phyloP scores from a whole-genome alignment of 352 stramenopile genomes.

The Globisporangium lucens region DNA sequence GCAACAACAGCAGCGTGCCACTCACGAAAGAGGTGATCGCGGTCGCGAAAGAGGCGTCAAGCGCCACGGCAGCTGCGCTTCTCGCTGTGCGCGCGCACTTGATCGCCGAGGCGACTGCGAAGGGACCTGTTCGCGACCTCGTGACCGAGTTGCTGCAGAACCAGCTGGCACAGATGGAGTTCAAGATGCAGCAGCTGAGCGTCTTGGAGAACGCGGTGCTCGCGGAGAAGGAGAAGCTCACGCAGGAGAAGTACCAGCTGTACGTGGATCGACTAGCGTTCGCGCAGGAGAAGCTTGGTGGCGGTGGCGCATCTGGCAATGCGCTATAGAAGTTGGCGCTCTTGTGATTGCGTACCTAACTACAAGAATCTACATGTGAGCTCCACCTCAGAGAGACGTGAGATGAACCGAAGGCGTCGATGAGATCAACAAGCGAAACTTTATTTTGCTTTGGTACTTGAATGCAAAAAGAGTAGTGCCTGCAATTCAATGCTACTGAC shows the following conservation, averaged over 20 bases:
- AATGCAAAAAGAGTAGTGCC: too few species aligned
- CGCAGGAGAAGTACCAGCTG: conserved; percentile 61
- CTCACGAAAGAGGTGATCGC: conserved; percentile 56
- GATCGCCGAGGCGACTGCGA: conserved; percentile 40
- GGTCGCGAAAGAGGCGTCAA: conserved; percentile 59
- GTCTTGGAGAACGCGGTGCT: conserved; percentile 50
- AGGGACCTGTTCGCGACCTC: conserved; percentile 44
- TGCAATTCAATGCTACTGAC: too few species aligned
- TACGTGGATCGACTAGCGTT: conserved; percentile 74
- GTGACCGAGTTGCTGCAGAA: conserved; percentile 63
- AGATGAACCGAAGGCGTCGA: too few species aligned
- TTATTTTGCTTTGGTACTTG: too few species aligned
- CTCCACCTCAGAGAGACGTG: too few species aligned
- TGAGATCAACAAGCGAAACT: too few species aligned
- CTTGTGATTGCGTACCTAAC: background rate
- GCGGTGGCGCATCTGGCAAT: background rate
- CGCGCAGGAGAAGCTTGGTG: conserved; percentile 47
- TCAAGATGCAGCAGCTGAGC: conserved; percentile 73
- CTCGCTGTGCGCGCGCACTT: conserved; percentile 49
- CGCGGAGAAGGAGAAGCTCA: conserved; percentile 58
- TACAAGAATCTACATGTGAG: too few species aligned
- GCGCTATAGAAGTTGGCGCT: background rate
- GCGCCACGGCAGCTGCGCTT: conserved; percentile 56
- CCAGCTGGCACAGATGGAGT: conserved; percentile 70
- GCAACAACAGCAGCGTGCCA: conserved; percentile 4